Conservation (phyloP, 192 early-diverging fungal species). For the Linnemannia exigua region DNA sequence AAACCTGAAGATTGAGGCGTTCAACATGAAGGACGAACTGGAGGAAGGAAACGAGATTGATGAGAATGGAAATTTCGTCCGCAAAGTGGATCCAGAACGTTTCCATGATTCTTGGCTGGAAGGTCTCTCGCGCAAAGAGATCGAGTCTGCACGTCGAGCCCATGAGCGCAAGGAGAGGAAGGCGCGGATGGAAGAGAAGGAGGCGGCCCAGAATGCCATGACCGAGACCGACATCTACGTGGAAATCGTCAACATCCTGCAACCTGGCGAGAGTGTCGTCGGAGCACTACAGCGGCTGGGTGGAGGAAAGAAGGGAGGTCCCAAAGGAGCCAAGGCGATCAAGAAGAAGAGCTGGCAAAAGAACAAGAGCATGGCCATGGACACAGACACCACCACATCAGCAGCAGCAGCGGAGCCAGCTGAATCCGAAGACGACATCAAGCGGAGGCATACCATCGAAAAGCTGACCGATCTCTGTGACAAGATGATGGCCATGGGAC, state of each 20-base stretch:
- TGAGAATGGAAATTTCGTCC: conserved; percentile 77
- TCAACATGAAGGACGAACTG: conserved; percentile 84
- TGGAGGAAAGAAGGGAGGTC: conserved; percentile 59
- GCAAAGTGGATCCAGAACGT: conserved; percentile 75
- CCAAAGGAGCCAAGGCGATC: conserved; percentile 53
- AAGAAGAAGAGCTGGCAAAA: conserved; percentile 57
- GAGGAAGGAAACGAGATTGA: conserved; percentile 80
- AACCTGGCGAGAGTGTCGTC: conserved; percentile 71
- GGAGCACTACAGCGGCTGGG: conserved; percentile 72
- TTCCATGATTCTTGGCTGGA: conserved; percentile 83
- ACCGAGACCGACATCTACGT: conserved; percentile 69
- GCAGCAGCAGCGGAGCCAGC: conserved; percentile 22
- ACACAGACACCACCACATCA: conserved; percentile 16
- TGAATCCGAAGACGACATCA: conserved; percentile 55
- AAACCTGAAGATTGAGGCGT: conserved; percentile 76
- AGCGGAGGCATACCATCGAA: conserved; percentile 68
- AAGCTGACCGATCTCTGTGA: conserved; percentile 77
- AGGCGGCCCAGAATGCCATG: conserved; percentile 58
- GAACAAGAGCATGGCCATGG: conserved; percentile 36
- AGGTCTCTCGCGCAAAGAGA: conserved; percentile 70
- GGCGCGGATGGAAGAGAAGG: conserved; percentile 62
- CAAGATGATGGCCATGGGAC: conserved; percentile 77
- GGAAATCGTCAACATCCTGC: conserved; percentile 69
- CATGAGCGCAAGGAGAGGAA: conserved; percentile 61
- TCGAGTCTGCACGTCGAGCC: conserved; percentile 66